Conservation (phyloP, 495 filamentous ascomycete species). For the Sabuloglossum arenarium region DNA sequence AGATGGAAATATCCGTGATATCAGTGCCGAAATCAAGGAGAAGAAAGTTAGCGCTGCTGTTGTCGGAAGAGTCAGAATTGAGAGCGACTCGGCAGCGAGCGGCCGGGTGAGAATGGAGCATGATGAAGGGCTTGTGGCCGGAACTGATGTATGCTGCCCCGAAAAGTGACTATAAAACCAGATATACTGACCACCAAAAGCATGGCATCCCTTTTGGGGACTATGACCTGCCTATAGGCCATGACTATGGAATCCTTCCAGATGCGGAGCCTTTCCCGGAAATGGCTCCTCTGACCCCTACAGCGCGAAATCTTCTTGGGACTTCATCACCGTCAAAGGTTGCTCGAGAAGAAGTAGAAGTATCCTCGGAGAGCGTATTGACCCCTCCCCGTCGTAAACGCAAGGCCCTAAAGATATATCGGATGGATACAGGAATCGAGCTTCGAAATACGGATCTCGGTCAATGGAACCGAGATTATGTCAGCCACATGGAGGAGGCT, state of each 20-base stretch:
- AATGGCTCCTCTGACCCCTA: neutral
- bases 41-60: neutral
- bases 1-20: conserved; percentile 35
- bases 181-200: conserved; percentile 14
- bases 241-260: conserved; percentile 13
- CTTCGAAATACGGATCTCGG: conserved; percentile 33
- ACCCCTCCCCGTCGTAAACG: neutral
- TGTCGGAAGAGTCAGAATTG: conserved; percentile 8
- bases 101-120: conserved; percentile 19
- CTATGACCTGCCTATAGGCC: conserved; percentile 16
- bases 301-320: neutral
- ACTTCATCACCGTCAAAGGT: neutral
- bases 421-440: conserved; percentile 22
- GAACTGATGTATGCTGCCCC: conserved; percentile 10
- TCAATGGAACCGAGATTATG: conserved; percentile 38
- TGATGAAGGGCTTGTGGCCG: conserved; percentile 16
- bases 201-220: conserved; percentile 19
- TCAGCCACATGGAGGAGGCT: conserved; percentile 28
- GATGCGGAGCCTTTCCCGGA: conserved; percentile 15
- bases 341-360: neutral
- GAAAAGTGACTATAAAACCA: neutral
- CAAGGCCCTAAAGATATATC: neutral
- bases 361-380: neutral
- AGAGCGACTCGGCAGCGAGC: conserved; percentile 21
- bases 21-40: conserved; percentile 5